These are phyloP conservation scores for Talaromyces sp. DNA, from an alignment of 2,329 filamentous ascomycete genomes.

Conservation along the genomic window DNA sequence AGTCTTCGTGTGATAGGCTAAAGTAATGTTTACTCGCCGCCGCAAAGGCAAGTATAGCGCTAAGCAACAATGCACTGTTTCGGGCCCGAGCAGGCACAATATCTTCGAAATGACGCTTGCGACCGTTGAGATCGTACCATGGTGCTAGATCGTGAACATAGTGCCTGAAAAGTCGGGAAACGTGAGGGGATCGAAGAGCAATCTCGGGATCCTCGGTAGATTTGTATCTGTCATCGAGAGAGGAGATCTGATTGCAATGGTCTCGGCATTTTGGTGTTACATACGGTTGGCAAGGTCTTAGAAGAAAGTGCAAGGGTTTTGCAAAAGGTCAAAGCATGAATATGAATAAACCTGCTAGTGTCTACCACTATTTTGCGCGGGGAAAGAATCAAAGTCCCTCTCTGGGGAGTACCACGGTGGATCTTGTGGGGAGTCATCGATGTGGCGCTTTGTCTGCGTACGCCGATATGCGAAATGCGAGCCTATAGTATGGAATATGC, in stretches of 20 bases:
- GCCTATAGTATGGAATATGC: background rate
- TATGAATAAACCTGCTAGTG: background rate
- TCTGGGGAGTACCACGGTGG: background rate
- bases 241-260: background rate
- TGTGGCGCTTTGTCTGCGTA: background rate
- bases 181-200: background rate
- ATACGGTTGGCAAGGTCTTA: background rate
- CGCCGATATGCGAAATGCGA: background rate
- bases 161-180: constrained; percentile 33
- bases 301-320: background rate
- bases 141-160: constrained; percentile 39
- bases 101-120: constrained; percentile 33
- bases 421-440: background rate
- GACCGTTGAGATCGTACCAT: constrained; percentile 51
- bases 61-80: constrained; percentile 43
- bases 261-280: background rate
- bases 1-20: constrained; percentile 19
- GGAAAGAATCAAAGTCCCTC: background rate
- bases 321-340: background rate
- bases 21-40: constrained; percentile 39
- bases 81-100: constrained; percentile 38
- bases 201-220: background rate
- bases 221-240: background rate
- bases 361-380: background rate
- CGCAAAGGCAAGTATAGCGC: constrained; percentile 45